Base-by-base conservation (phyloP, 1,284 basidiomycete genomes). In the Trichosporon faecale region DNA sequence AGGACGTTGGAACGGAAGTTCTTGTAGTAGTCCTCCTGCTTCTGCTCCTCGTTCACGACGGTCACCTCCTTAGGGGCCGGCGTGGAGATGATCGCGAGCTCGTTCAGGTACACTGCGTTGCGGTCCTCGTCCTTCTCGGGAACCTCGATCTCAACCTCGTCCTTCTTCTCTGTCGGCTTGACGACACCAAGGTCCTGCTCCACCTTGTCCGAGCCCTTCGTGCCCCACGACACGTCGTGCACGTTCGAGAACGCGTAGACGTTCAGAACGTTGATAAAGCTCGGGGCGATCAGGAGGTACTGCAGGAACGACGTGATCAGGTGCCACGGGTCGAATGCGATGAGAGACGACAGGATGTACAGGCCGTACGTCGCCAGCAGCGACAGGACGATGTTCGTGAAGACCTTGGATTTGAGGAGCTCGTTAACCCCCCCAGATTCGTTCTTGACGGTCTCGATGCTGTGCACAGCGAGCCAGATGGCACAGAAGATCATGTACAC, bases 261-360 rank as follows among this genome's bases (percentile, higher is more conserved):
- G 74, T 96, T 96, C 70, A 96, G 86, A 14, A 97, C 91, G 68
- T 91, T 88, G 80, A 95, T 95, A 77, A 95, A 98, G 0, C 93
- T 94, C 3, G 95, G 95, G 0, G 93, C 91, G n/a, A 96, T 89
- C 67, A 98, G 86, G 25, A 95, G 85, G 79, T 98, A 98, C 81
- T 98, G 95, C 16, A 94, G 52, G 84, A 97, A 96, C 18, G 91
- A 93, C 0, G 95, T 97, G 78, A 97, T 70, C 76, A 81, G 76
- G 74, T 80, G 78, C 80, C 77, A 78, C 11, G 71, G 76, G 68
- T 78, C 63, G 88, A 67, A 95, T 82, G 94, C 93, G 82, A 94
- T 91, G 23, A 96, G 76, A 0, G 91, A 93, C 0, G 94, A 87
- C 65, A 92, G 66, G 9, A 90, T 85, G 81, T 95, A 96, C 76